Percentiles rank a stretch among this genome's conserved stretches.
Evolutionary conservation across 192 early-diverging fungal genomes (phyloP).

Genomic region (Podila clonocystis): DNA sequence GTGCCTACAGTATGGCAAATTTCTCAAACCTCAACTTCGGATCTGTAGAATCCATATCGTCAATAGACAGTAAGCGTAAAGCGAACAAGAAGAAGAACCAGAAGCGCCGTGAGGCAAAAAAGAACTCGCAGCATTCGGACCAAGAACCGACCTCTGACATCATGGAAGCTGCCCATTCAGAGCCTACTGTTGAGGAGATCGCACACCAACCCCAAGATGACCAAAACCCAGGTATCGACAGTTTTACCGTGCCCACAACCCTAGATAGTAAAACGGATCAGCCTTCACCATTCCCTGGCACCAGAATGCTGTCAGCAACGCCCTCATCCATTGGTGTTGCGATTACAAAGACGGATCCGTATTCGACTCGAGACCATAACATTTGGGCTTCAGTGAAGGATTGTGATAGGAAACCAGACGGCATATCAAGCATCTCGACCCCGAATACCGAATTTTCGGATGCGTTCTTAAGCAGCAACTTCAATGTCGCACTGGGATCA

Average conservation of each 20-base stretch:
- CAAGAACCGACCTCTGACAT: neutral
- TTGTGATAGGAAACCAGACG: neutral
- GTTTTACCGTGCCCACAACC: neutral
- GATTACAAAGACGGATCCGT: neutral
- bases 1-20: too few species aligned
- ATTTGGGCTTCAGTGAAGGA: neutral
- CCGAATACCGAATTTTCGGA: too few species aligned
- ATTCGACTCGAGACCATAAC: neutral
- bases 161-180: too few species aligned
- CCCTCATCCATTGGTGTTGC: neutral
- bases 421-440: too few species aligned
- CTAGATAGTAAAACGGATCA: neutral
- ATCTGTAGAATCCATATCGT: too few species aligned
- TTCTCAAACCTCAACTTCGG: neutral
- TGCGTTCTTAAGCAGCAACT: too few species aligned
- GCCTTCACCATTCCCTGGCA: too few species aligned
- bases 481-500: too few species aligned
- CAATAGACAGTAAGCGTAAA: neutral
- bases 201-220: neutral
- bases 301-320: neutral
- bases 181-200: too few species aligned
- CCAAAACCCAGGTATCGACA: neutral
- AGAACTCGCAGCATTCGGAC: neutral
- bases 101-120: slow-evolving; percentile 5
- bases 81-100: slow-evolving; percentile 17